A percentile compares a stretch with the other conserved stretches of the same genome.
These are phyloP conservation scores for Sugiyamaella paludigena DNA, from an alignment of 1,139 yeast species.

Conservation along the genomic window DNA sequence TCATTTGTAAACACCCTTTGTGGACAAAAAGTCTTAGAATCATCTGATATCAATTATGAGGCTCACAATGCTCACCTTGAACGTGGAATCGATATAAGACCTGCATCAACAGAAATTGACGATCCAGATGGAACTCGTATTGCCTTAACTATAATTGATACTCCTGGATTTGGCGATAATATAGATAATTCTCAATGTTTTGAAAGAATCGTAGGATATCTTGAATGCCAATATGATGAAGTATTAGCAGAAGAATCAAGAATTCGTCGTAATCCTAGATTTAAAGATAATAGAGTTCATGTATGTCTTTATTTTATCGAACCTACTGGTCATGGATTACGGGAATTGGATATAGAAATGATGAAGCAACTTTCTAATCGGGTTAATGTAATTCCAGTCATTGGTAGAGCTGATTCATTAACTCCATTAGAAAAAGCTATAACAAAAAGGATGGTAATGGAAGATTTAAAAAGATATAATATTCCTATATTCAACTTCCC, in stretches of 20 bases:
- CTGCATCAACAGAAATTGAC: conserved; percentile 48
- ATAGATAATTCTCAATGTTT: conserved; percentile 66
- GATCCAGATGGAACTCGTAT: conserved; percentile 36
- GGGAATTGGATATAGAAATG: conserved; percentile 70
- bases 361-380: conserved; percentile 72
- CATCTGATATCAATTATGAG: conserved; percentile 37
- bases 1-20: conserved; percentile 84
- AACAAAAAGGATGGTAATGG: conserved; percentile 62
- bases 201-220: conserved; percentile 65
- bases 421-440: conserved; percentile 67
- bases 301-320: conserved; percentile 65
- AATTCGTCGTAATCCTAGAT: conserved; percentile 79
- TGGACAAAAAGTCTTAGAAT: conserved; percentile 59
- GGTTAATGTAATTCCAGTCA: conserved; percentile 83
- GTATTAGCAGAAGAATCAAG: conserved; percentile 88
- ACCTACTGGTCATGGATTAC: conserved; percentile 70
- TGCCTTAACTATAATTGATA: conserved; percentile 58
- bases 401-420: conserved; percentile 80
- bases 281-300: conserved; percentile 69
- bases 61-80: conserved; percentile 47
- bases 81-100: conserved; percentile 48
- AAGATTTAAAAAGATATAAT: conserved; percentile 72
- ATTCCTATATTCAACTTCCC: conserved; percentile 85
- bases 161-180: conserved; percentile 81
- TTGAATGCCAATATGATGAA: conserved; percentile 87